Evolutionary conservation across 331 rosid species (phyloP).

Genomic region (Quercus phellos): DNA sequence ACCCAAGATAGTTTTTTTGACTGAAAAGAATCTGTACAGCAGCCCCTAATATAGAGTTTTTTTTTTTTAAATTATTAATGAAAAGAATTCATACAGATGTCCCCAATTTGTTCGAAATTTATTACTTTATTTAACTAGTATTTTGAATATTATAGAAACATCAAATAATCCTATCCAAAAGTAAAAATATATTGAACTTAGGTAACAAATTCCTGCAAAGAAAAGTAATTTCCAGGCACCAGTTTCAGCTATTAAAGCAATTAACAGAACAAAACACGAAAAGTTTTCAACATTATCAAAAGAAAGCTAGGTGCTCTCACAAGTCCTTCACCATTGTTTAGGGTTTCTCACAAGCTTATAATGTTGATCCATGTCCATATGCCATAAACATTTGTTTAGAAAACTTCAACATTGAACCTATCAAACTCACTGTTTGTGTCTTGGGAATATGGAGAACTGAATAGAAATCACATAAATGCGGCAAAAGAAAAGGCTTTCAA

Average conservation of each 20-base stretch:
- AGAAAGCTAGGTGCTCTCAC: not conserved
- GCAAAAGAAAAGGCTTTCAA: not conserved
- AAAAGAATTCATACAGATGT: not conserved
- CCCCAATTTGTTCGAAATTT: not conserved
- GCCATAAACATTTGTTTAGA: not conserved
- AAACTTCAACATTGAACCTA: not conserved
- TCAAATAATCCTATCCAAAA: not conserved
- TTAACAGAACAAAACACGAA: not conserved
- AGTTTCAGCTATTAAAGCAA: not conserved
- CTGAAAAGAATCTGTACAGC: not conserved
- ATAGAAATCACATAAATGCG: not conserved
- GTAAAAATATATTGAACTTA: not conserved
- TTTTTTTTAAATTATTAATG: not conserved
- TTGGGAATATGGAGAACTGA: not conserved
- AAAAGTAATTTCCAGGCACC: not conserved
- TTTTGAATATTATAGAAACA: not conserved
- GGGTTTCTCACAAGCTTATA: not conserved
- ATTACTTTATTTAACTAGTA: not conserved
- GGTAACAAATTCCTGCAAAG: not conserved
- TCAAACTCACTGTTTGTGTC: not conserved
- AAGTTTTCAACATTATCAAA: not conserved
- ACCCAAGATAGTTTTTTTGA: not conserved
- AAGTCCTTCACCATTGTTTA: not conserved
- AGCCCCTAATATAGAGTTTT: not conserved
- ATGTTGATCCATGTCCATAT: not conserved